These are phyloP conservation scores for Citrullus colocynthis DNA, from an alignment of 306 rosid species.

Conservation along the genomic window DNA sequence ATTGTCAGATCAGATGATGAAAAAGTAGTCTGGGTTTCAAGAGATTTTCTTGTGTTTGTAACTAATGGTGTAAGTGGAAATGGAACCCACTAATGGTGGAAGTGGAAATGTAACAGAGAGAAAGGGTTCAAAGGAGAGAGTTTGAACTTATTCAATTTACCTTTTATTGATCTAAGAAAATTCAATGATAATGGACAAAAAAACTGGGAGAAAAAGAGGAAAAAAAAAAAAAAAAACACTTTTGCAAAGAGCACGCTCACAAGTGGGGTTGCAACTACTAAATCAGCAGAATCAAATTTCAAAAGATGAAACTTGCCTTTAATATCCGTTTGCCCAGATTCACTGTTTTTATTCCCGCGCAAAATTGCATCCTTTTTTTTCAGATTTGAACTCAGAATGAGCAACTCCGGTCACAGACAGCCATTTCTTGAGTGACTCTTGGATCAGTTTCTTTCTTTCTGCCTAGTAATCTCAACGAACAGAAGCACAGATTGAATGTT, in stretches of 20 bases:
- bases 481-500: slow-evolving; percentile 63
- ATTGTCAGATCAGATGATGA: not conserved
- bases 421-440: not conserved
- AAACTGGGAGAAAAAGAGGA: not conserved
- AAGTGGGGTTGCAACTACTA: not conserved
- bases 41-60: not conserved
- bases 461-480: slow-evolving; percentile 44
- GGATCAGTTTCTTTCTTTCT: not conserved
- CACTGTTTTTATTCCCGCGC: not conserved
- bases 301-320: not conserved
- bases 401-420: not conserved
- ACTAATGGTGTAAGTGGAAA: not conserved
- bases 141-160: not conserved
- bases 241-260: slow-evolving; percentile 1
- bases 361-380: not conserved
- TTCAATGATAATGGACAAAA: slow-evolving; percentile 1
- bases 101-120: not conserved
- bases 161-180: slow-evolving; percentile 6
- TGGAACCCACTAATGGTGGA: not conserved
- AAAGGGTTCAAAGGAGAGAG: not conserved
- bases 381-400: slow-evolving; percentile 5
- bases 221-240: not conserved
- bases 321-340: not conserved
- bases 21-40: not conserved
- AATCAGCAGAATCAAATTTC: not conserved